A percentile compares a stretch with the other conserved stretches of the same genome.
Evolutionary conservation across 306 rosid species (phyloP).

Genomic region (Elaeagnus macrophylla): DNA sequence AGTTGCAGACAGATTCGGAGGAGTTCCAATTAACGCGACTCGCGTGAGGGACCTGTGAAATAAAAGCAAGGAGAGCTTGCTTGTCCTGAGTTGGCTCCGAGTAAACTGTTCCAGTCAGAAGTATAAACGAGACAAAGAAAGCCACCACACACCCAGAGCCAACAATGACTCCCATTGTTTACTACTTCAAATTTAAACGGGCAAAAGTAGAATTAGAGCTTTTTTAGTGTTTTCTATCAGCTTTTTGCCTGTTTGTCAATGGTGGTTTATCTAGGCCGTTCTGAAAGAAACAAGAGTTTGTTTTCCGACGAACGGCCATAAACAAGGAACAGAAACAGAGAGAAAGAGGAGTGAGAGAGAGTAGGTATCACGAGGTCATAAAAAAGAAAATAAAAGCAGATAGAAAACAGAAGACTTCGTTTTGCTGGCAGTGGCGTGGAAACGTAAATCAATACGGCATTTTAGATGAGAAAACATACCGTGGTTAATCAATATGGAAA

Average conservation of each 20-base stretch:
- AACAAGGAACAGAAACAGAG: background rate
- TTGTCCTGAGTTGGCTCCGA: conserved; percentile 80
- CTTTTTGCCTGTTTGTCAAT: background rate
- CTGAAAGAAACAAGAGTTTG: conserved; percentile 13
- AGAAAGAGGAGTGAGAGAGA: conserved; percentile 8
- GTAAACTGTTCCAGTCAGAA: conserved; percentile 23
- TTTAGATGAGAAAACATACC: no score
- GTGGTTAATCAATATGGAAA: no score
- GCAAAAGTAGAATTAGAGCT: conserved; percentile 1
- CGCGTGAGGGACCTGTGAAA: conserved; percentile 48
- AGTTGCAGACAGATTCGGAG: conserved; percentile 61
- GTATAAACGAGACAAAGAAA: conserved; percentile 15
- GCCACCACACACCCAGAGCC: conserved; percentile 8
- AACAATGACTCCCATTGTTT: conserved; percentile 29
- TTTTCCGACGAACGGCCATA: conserved; percentile 43
- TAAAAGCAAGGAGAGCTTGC: conserved; percentile 74
- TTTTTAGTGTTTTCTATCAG: background rate
- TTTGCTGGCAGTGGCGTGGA: conserved; percentile 20
- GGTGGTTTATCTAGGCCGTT: conserved; percentile 10
- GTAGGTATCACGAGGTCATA: conserved; percentile 39
- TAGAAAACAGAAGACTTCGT: conserved; percentile 15
- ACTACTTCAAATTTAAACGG: background rate
- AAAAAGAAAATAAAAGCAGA: conserved; percentile 26
- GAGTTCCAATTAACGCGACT: conserved; percentile 77
- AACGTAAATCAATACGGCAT: no score